Evolutionary conservation across 2,329 filamentous ascomycete genomes (phyloP).

Genomic region (Hypoxylon sp.): DNA sequence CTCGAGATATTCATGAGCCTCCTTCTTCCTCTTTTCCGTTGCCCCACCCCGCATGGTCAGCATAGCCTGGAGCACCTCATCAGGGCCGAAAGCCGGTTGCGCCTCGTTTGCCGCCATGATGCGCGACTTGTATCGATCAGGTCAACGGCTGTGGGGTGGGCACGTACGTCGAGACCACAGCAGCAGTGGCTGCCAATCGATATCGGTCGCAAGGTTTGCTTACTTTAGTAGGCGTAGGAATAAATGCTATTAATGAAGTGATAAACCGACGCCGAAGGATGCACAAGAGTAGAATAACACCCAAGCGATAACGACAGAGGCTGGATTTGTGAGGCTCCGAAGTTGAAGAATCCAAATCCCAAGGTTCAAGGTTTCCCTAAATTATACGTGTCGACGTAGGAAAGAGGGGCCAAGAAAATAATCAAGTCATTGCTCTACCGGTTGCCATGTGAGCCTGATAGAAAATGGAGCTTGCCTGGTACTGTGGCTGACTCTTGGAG

Average conservation of each 20-base stretch:
- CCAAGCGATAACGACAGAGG: slow-evolving; percentile 6
- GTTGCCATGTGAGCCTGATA: slow-evolving; percentile 45
- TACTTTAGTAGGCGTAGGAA: background rate
- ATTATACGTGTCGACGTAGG: slow-evolving; percentile 34
- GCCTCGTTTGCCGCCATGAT: slow-evolving; percentile 77
- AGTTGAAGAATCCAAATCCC: slow-evolving; percentile 11
- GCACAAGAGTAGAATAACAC: slow-evolving; percentile 12
- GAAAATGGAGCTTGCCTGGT: slow-evolving; percentile 26
- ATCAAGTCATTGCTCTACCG: slow-evolving; percentile 35
- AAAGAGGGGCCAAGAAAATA: slow-evolving; percentile 51
- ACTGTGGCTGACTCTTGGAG: slow-evolving; percentile 36
- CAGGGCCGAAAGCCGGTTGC: slow-evolving; percentile 81
- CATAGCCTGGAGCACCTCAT: slow-evolving; percentile 85
- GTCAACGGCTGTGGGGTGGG: slow-evolving; percentile 49
- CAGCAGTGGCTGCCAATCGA: slow-evolving; percentile 42
- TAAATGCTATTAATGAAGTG: slow-evolving; percentile 22
- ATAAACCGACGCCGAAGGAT: slow-evolving; percentile 22
- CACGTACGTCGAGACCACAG: slow-evolving; percentile 43
- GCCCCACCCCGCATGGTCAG: slow-evolving; percentile 91
- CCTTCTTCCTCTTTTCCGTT: slow-evolving; percentile 86
- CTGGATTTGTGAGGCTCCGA: background rate
- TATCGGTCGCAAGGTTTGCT: slow-evolving; percentile 30
- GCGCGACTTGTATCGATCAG: slow-evolving; percentile 48
- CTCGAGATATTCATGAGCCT: slow-evolving; percentile 91
- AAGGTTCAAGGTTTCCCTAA: slow-evolving; percentile 29